Conservation (phyloP, 148 eudicot species). For the Rhododendron mucronatum region DNA sequence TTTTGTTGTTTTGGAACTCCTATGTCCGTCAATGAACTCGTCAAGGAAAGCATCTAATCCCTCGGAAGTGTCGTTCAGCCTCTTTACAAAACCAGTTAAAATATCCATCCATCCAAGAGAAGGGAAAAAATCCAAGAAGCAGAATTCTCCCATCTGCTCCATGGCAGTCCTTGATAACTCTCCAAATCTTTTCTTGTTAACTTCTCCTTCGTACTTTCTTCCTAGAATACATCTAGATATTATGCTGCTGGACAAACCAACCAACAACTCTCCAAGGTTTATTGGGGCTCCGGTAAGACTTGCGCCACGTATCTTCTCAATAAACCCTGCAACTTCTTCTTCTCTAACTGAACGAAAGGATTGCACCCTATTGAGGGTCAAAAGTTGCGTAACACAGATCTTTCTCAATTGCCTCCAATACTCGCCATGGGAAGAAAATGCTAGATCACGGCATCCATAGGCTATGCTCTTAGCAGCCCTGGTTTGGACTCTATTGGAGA, state of each 20-base stretch:
- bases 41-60: conserved; percentile 5
- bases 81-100: neutral
- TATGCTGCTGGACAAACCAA: neutral
- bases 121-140: neutral
- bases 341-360: neutral
- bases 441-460: neutral
- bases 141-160: neutral
- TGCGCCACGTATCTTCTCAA: neutral
- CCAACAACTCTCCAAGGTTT: neutral
- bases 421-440: neutral
- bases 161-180: neutral
- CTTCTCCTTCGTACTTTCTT: neutral
- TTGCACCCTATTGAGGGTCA: neutral
- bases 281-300: neutral
- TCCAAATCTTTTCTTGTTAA: neutral
- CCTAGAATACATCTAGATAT: neutral
- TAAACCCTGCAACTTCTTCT: neutral
- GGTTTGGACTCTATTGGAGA: neutral
- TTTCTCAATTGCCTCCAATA: neutral
- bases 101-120: conserved; percentile 5
- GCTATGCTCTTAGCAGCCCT: neutral
- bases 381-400: neutral
- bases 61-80: neutral
- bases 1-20: neutral
- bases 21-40: neutral